A percentile compares a stretch with the other conserved stretches of the same genome.
These are phyloP conservation scores for Mimosa bimucronata DNA, from an alignment of 306 rosid species.

Conservation along the genomic window DNA sequence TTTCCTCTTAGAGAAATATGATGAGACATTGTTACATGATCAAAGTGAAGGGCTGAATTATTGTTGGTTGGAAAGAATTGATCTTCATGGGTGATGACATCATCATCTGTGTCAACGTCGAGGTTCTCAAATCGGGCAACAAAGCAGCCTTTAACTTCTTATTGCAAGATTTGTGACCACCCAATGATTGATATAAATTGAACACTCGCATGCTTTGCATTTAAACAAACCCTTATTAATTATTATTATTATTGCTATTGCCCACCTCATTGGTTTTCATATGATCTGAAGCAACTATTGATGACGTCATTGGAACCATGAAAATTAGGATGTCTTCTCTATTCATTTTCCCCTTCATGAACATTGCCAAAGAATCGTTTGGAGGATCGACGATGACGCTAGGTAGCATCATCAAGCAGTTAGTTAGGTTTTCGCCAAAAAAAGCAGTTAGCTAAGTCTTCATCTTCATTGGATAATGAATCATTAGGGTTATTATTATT, in stretches of 20 bases:
- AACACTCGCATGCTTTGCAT: constrained; percentile 93
- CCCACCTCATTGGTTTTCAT: constrained; percentile 59
- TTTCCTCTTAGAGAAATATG: constrained; percentile 69
- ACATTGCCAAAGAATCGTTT: too few species aligned
- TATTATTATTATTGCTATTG: not conserved
- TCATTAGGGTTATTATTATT: constrained; percentile 39
- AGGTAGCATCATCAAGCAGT: constrained; percentile 93
- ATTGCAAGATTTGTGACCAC: constrained; percentile 97
- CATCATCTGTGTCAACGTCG: constrained; percentile 53
- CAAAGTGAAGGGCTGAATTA: constrained; percentile 50
- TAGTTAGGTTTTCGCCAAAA: too few species aligned
- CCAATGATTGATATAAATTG: constrained; percentile 94
- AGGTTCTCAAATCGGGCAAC: constrained; percentile 66
- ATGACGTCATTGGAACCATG: constrained; percentile 46
- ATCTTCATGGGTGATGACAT: constrained; percentile 60
- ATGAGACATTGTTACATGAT: constrained; percentile 27
- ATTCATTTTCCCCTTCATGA: constrained; percentile 75
- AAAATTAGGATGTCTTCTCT: constrained; percentile 52
- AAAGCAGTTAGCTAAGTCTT: too few species aligned
- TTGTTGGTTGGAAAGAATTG: constrained; percentile 50
- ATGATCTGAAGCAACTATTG: constrained; percentile 38
- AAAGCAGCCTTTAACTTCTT: constrained; percentile 97
- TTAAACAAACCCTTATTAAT: constrained; percentile 69
- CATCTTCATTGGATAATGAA: constrained; percentile 82
- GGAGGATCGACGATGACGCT: constrained; percentile 67